These are phyloP conservation scores for Colletotrichum sp. DNA, from an alignment of 2,329 filamentous ascomycete species.

Conservation along the genomic window DNA sequence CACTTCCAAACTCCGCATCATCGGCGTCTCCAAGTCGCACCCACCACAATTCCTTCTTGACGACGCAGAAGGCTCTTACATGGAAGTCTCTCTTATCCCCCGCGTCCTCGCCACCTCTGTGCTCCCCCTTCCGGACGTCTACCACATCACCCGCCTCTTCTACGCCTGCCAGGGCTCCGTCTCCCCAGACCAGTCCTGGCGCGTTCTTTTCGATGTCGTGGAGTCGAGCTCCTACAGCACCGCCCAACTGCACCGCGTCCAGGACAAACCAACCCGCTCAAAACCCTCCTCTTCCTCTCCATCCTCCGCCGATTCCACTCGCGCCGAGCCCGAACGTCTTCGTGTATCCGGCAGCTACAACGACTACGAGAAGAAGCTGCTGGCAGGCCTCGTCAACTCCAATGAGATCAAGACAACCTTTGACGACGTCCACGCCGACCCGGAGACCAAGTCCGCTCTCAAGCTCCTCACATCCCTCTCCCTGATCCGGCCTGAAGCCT, in stretches of 20 bases:
- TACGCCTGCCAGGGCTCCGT: slow-evolving; percentile 16
- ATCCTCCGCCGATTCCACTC: slow-evolving; percentile 11
- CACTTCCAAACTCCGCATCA: slow-evolving; percentile 15
- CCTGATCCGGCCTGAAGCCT: slow-evolving; percentile 88
- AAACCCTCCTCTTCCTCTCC: slow-evolving; percentile 24
- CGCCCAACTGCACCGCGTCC: slow-evolving; percentile 1
- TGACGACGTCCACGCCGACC: slow-evolving; percentile 80
- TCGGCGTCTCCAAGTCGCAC: slow-evolving; percentile 14
- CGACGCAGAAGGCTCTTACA: slow-evolving; percentile 9
- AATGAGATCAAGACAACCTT: slow-evolving; percentile 87
- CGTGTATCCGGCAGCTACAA: slow-evolving; percentile 55
- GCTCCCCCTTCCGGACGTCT: slow-evolving; percentile 43
- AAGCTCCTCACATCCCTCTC: slow-evolving; percentile 90
- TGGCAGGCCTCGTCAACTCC: slow-evolving; percentile 82
- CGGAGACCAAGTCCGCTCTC: slow-evolving; percentile 84
- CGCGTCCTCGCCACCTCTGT: slow-evolving; percentile 28
- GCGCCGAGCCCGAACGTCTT: slow-evolving; percentile 19
- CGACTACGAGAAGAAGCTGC: slow-evolving; percentile 81
- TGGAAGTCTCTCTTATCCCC: slow-evolving; percentile 25
- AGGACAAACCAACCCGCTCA: slow-evolving; percentile 1
- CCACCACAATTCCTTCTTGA: slow-evolving; percentile 14
- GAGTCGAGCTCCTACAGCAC: slow-evolving; percentile 19
- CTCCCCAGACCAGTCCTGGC: background rate
- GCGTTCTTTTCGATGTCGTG: slow-evolving; percentile 23
- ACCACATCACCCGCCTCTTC: slow-evolving; percentile 37